Percentiles rank a stretch among this genome's conserved stretches.
Evolutionary conservation across 2,329 filamentous ascomycete species (phyloP).

Genomic region (Lasiodiplodia hormozganensis): DNA sequence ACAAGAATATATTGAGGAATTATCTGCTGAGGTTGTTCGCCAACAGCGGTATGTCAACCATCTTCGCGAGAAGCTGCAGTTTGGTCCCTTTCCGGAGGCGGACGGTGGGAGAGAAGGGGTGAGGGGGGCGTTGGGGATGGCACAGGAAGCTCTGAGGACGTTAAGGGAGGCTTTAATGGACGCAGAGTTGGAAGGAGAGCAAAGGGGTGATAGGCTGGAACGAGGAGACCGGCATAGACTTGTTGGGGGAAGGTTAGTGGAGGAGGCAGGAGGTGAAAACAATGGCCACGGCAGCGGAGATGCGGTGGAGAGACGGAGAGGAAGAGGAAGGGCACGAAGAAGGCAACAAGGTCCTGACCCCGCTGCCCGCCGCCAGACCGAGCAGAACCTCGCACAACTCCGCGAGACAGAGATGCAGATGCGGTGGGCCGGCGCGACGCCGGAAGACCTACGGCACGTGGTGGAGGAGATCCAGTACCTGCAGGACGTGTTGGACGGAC

Average conservation of each 20-base stretch:
- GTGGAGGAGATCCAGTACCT: constrained; percentile 3
- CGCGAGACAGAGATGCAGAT: not conserved
- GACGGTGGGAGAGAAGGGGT: not conserved
- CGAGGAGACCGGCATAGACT: not conserved
- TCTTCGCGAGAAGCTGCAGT: not conserved
- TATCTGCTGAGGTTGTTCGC: not conserved
- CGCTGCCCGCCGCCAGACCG: not conserved
- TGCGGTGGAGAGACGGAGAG: not conserved
- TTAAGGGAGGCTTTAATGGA: not conserved
- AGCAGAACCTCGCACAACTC: not conserved
- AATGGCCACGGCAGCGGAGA: not conserved
- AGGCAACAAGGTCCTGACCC: not conserved
- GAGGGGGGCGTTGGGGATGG: not conserved
- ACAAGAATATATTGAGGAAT: not conserved
- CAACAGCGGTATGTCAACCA: constrained; percentile 8
- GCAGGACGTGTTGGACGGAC: constrained; percentile 2
- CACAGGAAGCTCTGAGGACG: not conserved
- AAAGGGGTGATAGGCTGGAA: not conserved
- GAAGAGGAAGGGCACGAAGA: not conserved
- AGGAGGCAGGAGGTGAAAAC: not conserved
- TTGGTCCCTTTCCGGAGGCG: not conserved
- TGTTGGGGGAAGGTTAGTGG: too few species aligned
- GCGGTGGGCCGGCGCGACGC: not conserved
- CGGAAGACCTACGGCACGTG: not conserved
- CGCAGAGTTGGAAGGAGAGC: not conserved